These are phyloP conservation scores for Aspergillus baeticus DNA, from an alignment of 495 filamentous ascomycete genomes.

Conservation along the genomic window DNA sequence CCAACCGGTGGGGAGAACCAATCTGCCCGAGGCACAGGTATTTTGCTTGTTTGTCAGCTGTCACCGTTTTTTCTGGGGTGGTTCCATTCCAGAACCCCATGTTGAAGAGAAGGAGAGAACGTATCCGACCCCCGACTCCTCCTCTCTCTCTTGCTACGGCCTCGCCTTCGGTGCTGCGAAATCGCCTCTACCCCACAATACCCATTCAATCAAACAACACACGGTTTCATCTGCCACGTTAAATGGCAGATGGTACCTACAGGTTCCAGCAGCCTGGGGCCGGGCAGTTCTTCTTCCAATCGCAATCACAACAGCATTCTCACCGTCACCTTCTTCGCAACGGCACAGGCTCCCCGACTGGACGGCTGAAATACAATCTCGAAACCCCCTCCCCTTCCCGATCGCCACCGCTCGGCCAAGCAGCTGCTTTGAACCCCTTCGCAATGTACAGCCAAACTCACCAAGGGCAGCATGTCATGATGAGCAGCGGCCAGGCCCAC, in stretches of 20 bases:
- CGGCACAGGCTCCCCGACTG: constrained; percentile 52
- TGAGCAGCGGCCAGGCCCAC: constrained; percentile 62
- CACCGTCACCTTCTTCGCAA: constrained; percentile 54
- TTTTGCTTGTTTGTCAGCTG: constrained; percentile 12
- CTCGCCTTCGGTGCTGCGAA: constrained; percentile 20
- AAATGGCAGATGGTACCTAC: constrained; percentile 85
- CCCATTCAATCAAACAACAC: constrained; percentile 30
- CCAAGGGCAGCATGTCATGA: constrained; percentile 78
- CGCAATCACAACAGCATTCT: constrained; percentile 51
- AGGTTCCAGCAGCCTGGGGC: constrained; percentile 71
- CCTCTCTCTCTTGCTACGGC: constrained; percentile 29
- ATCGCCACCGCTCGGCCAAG: constrained; percentile 64
- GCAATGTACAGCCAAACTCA: constrained; percentile 82
- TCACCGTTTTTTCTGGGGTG: constrained; percentile 24
- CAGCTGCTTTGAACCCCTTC: constrained; percentile 62
- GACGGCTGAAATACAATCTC: constrained; percentile 49
- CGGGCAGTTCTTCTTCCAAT: constrained; percentile 61
- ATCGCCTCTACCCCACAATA: constrained; percentile 24
- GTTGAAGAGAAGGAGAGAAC: constrained; percentile 54
- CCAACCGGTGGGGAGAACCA: constrained; percentile 9
- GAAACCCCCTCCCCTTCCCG: constrained; percentile 70
- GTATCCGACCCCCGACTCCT: constrained; percentile 42
- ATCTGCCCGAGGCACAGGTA: constrained; percentile 12
- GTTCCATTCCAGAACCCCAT: constrained; percentile 44
- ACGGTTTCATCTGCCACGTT: constrained; percentile 51